These are phyloP conservation scores for Phytophthora colocasiae DNA, from an alignment of 352 stramenopile genomes.

Conservation along the genomic window DNA sequence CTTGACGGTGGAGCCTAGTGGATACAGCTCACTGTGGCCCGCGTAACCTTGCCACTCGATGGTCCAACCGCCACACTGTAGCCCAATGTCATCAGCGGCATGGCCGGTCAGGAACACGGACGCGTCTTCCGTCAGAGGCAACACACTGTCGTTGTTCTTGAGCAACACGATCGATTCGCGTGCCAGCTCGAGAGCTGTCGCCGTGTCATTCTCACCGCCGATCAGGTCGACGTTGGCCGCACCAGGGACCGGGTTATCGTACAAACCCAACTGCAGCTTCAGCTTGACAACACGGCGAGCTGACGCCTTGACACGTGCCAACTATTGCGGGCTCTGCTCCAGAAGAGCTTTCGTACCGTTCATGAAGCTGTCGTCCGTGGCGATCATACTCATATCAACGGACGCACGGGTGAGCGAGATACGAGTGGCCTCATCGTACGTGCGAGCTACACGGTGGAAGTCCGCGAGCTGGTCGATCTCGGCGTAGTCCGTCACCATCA, in stretches of 20 bases:
- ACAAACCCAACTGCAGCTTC: conserved; percentile 64
- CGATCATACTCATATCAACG: conserved; percentile 89
- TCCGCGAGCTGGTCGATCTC: conserved; percentile 86
- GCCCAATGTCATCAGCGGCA: conserved; percentile 55
- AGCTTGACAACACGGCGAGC: conserved; percentile 59
- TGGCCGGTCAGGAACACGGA: conserved; percentile 38
- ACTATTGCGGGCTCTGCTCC: conserved; percentile 23
- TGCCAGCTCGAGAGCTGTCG: conserved; percentile 54
- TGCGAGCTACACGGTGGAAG: conserved; percentile 46
- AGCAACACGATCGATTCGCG: conserved; percentile 56
- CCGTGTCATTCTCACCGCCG: conserved; percentile 43
- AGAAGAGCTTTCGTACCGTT: conserved; percentile 47
- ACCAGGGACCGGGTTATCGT: conserved; percentile 56
- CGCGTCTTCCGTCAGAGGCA: conserved; percentile 12
- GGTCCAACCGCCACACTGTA: conserved; percentile 73
- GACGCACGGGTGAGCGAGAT: conserved; percentile 66
- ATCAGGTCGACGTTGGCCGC: conserved; percentile 41
- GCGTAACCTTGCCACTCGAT: conserved; percentile 76
- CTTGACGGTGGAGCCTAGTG: conserved; percentile 40
- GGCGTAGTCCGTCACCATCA: conserved; percentile 89
- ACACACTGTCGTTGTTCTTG: conserved; percentile 19
- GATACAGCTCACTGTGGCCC: conserved; percentile 46
- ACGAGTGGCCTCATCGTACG: conserved; percentile 15
- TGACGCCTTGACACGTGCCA: conserved; percentile 51
- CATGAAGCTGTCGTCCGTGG: conserved; percentile 42